Base-by-base conservation (phyloP, 2,329 filamentous ascomycete genomes). In the Aureobasidium sp. region DNA sequence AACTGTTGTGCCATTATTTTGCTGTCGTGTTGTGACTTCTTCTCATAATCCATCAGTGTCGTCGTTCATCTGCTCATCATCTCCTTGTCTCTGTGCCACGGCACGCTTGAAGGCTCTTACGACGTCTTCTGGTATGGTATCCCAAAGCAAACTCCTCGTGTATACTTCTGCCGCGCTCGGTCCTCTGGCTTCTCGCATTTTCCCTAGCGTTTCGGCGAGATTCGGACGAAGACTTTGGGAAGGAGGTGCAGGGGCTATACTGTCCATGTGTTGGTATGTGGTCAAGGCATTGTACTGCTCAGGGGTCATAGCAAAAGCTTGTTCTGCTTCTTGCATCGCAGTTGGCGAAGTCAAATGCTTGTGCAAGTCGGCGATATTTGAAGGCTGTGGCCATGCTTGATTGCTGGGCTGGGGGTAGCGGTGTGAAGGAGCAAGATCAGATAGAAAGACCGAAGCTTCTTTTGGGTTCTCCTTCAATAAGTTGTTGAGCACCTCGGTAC, bases 41-140 rank as follows among this genome's bases (percentile, higher is more conserved):
- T 52, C 1, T 52, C 49, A 52, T 52, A 29, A 17, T 3, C 19
- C 31, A 39, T 37, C 31, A 22, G 7, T 45, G 1, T 19, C 22
- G 2, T 61, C 52, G 8, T 56, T 54, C n/a, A 40, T 53, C 70
- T 50, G 44, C 14, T 47, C 44, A 8, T 67, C 62, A 19, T 64
- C 24, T 56, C 31, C 39, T 2, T 33, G 53, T 76, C 83, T 87
- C 71, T 94, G 89, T 66, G 88, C 85, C 68, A 96, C 89, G 83
- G 96, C 91, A 75, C 90, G 89, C 70, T 89, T 90, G 79, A 97
- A 97, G 73, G 93, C 91, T 68, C 87, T 85, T 60, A 99, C 91
- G 53, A 97, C 91, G 66, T 97, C 91, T 68, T 85, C 83, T 15
- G 94, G 92, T 68, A 97, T 92, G 75, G 92, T 90, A 71, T 97